These are phyloP conservation scores for Brassica nigra DNA, from an alignment of 345 rosid genomes.

Conservation along the genomic window DNA sequence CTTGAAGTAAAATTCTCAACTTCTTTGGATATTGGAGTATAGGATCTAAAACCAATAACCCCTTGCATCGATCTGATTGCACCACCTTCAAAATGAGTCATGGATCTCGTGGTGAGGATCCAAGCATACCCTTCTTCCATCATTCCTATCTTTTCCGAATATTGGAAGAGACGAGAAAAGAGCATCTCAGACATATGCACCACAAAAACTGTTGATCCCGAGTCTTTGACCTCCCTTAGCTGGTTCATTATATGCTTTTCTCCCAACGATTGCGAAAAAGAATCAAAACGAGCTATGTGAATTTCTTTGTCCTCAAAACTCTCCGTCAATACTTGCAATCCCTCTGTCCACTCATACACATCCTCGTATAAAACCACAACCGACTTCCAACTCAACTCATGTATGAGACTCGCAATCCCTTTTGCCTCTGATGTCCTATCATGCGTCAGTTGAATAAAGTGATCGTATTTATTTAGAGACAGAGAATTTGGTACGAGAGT, in stretches of 20 bases:
- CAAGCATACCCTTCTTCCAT: conserved; percentile 43
- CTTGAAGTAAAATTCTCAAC: conserved; percentile 22
- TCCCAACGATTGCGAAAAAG: conserved; percentile 2
- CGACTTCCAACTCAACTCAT: conserved; percentile 17
- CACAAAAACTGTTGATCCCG: conserved; percentile 11
- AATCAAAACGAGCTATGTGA: neutral
- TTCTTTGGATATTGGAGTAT: conserved; percentile 27
- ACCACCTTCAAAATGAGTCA: conserved; percentile 9
- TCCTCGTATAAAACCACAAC: conserved; percentile 37
- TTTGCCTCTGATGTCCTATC: conserved; percentile 24
- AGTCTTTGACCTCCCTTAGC: conserved; percentile 15
- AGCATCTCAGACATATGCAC: conserved; percentile 41
- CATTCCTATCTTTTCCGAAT: conserved; percentile 28
- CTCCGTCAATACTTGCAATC: conserved; percentile 14
- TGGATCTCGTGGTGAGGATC: conserved; percentile 36
- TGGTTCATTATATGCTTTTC: conserved; percentile 24
- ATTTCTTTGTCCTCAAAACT: conserved; percentile 5
- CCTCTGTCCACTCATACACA: conserved; percentile 19
- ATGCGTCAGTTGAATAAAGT: conserved; percentile 22
- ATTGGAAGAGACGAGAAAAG: conserved; percentile 25
- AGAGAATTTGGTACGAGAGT: neutral
- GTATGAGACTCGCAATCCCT: conserved; percentile 24
- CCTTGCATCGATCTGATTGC: conserved; percentile 34
- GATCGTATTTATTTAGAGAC: conserved; percentile 1
- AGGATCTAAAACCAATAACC: conserved; percentile 40